These are phyloP conservation scores for Chaetoceros muelleri DNA, from an alignment of 108 stramenopile species.

Conservation along the genomic window DNA sequence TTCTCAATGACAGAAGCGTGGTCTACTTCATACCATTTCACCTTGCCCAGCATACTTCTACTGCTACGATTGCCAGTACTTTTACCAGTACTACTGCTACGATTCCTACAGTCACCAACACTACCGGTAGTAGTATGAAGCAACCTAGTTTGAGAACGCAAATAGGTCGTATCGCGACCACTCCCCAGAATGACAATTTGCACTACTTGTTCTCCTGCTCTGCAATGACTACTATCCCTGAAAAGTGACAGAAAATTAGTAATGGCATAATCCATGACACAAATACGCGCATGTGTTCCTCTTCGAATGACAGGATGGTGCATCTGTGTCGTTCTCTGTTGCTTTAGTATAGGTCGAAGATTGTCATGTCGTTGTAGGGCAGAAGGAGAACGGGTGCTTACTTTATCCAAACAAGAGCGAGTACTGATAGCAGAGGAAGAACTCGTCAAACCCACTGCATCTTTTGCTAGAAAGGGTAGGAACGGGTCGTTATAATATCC, in stretches of 20 bases:
- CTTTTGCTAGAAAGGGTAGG: conserved; percentile 31
- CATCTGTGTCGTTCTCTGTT: background rate
- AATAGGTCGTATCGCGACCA: conserved; percentile 76
- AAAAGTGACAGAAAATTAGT: conserved; percentile 39
- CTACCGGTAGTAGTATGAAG: background rate
- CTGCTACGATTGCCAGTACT: conserved; percentile 2
- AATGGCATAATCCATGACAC: conserved; percentile 69
- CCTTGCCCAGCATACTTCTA: background rate
- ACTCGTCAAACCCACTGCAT: conserved; percentile 6
- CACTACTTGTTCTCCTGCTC: no score
- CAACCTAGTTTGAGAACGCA: conserved; percentile 35
- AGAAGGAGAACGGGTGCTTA: background rate
- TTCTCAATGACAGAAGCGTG: conserved; percentile 51
- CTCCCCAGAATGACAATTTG: conserved; percentile 76
- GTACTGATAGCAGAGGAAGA: conserved; percentile 1
- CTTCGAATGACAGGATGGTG: conserved; percentile 70
- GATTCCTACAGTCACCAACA: background rate
- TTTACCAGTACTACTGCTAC: background rate
- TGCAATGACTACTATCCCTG: background rate
- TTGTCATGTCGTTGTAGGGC: conserved; percentile 10
- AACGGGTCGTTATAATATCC: conserved; percentile 79
- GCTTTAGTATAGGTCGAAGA: background rate
- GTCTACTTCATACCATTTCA: conserved; percentile 84
- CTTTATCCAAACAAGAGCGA: background rate
- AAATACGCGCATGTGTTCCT: conserved; percentile 78